Evolutionary conservation across 805 yeast genomes (phyloP).

Genomic region (Barnettozyma californica): DNA sequence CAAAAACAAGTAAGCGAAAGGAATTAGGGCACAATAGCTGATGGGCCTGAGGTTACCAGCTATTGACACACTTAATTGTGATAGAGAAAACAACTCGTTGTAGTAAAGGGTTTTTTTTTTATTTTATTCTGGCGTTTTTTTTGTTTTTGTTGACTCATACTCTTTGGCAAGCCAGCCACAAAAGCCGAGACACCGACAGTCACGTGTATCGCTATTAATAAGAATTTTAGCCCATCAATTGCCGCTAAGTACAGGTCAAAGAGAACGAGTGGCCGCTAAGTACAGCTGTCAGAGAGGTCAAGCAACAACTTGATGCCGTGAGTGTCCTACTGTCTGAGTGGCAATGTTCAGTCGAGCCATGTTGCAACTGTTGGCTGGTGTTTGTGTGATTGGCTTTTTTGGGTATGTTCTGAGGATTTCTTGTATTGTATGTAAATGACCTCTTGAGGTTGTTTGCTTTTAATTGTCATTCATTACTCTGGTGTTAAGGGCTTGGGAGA

Average conservation of each 20-base stretch:
- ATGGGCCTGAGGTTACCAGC: neutral
- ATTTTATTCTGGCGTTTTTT: neutral
- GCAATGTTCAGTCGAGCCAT: too few relatives aligned
- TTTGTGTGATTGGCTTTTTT: too few relatives aligned
- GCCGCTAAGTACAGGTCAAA: slow-evolving; percentile 7
- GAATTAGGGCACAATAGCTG: too few relatives aligned
- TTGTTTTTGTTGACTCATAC: neutral
- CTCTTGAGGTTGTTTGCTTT: too few relatives aligned
- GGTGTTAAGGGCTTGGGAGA: too few relatives aligned
- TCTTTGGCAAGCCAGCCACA: neutral
- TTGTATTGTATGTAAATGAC: too few relatives aligned
- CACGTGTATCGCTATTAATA: neutral
- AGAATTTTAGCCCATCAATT: neutral
- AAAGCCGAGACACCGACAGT: neutral
- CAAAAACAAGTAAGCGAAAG: too few relatives aligned
- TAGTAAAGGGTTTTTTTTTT: neutral
- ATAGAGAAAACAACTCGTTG: neutral
- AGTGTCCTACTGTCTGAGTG: neutral
- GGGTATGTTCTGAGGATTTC: too few relatives aligned
- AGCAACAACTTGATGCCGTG: neutral
- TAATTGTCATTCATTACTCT: too few relatives aligned
- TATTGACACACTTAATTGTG: neutral
- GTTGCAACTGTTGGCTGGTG: too few relatives aligned
- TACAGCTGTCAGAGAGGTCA: slow-evolving; percentile 4
- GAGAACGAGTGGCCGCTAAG: slow-evolving; percentile 5